Conservation (phyloP, 1,284 basidiomycete genomes). For the Apiotrichum porosum region DNA sequence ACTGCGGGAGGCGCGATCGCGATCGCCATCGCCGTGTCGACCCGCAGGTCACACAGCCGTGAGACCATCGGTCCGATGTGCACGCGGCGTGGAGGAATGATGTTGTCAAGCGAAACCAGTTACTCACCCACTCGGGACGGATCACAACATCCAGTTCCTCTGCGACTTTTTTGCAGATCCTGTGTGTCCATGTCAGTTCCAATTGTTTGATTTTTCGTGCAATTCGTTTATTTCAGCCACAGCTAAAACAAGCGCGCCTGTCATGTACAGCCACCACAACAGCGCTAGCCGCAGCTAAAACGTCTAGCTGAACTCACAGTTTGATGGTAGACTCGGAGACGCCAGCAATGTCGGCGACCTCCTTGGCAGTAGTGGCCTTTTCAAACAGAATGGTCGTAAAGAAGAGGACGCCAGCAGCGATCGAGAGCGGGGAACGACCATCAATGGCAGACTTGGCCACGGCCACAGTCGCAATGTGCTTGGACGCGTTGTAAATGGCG, state of each 20-base stretch:
- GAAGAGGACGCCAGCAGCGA: conserved; percentile 91
- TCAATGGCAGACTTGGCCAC: conserved; percentile 82
- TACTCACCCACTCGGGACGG: conserved; percentile 44
- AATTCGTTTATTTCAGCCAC: too few species aligned
- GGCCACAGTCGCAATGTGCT: conserved; percentile 76
- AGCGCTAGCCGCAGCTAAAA: not conserved
- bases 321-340: conserved; percentile 98
- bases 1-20: too few species aligned
- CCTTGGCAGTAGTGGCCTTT: conserved; percentile 67
- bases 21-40: too few species aligned
- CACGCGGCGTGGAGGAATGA: too few species aligned
- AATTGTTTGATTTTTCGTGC: too few species aligned
- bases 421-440: conserved; percentile 89
- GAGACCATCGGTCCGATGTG: too few species aligned
- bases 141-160: conserved; percentile 37
- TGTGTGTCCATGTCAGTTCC: conserved; percentile 34
- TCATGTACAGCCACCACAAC: not conserved
- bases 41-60: too few species aligned
- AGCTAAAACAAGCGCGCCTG: not conserved
- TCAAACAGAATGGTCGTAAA: conserved; percentile 82
- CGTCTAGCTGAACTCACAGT: conserved; percentile 48
- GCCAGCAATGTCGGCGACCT: conserved; percentile 89
- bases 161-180: conserved; percentile 43
- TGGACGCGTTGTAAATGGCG: conserved; percentile 56
- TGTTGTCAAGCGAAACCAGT: not conserved